phyloP scores from a whole-genome alignment of 208 protist genomes.

The Leptomonas seymouri region DNA sequence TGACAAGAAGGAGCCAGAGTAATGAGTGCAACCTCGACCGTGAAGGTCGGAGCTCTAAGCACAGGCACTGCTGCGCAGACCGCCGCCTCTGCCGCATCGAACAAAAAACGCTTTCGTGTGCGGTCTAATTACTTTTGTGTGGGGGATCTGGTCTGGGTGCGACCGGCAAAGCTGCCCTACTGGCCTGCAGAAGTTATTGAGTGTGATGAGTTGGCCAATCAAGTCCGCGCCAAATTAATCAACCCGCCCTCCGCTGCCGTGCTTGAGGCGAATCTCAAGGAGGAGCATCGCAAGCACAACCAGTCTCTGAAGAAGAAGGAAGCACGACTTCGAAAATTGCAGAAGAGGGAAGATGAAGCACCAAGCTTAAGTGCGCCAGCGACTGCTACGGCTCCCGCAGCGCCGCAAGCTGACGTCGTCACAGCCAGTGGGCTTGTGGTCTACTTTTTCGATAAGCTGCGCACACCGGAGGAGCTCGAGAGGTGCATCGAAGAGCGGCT shows the following conservation, averaged over 20 bases:
- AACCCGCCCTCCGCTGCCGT: conserved; percentile 46
- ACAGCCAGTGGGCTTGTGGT: conserved; percentile 56
- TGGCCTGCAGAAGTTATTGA: conserved; percentile 86
- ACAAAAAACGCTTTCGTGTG: conserved; percentile 41
- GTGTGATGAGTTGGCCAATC: conserved; percentile 59
- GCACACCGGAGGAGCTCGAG: conserved; percentile 69
- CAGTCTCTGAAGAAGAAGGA: conserved; percentile 22
- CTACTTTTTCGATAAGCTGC: conserved; percentile 88
- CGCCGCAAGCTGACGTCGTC: conserved; percentile 41
- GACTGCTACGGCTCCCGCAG: conserved; percentile 1
- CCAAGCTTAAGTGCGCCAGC: background rate
- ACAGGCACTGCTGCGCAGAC: background rate
- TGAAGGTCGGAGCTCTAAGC: too few species aligned
- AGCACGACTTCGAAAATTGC: conserved; percentile 21
- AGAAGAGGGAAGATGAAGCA: conserved; percentile 22
- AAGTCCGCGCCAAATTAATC: conserved; percentile 61
- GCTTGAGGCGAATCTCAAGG: conserved; percentile 43
- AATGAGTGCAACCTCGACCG: too few species aligned
- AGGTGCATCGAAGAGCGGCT: conserved; percentile 72
- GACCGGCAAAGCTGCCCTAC: conserved; percentile 73
- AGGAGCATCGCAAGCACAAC: conserved; percentile 36
- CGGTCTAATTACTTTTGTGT: conserved; percentile 83
- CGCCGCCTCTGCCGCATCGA: background rate
- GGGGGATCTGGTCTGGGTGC: conserved; percentile 85
- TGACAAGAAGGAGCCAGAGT: too few species aligned